These are phyloP conservation scores for Pseudocercospora eumusae DNA, from an alignment of 2,329 filamentous ascomycete species.

Conservation along the genomic window DNA sequence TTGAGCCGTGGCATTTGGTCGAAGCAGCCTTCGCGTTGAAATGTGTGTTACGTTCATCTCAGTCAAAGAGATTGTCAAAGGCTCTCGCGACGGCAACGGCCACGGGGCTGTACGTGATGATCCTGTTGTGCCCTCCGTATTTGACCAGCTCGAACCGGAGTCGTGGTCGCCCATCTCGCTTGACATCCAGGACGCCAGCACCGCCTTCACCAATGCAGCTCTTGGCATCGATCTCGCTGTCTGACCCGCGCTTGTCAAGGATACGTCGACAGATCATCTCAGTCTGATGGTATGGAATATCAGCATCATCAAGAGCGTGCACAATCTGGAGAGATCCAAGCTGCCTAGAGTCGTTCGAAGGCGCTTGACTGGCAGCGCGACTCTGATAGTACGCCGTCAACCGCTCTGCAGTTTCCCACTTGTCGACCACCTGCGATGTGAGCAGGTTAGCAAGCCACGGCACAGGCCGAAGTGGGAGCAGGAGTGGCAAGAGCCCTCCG, in stretches of 20 bases:
- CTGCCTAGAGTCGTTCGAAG: constrained; percentile 42
- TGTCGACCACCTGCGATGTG: constrained; percentile 68
- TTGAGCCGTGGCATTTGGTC: not conserved
- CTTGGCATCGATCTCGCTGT: constrained; percentile 29
- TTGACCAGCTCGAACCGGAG: constrained; percentile 48
- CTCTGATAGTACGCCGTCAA: constrained; percentile 64
- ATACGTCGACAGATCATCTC: constrained; percentile 64
- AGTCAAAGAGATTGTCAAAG: constrained; percentile 51
- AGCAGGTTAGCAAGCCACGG: constrained; percentile 65
- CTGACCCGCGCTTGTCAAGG: constrained; percentile 51
- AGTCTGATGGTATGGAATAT: constrained; percentile 76
- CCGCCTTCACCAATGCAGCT: constrained; percentile 38
- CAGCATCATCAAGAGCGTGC: constrained; percentile 77
- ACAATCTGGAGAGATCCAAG: constrained; percentile 64
- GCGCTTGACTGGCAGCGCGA: constrained; percentile 44
- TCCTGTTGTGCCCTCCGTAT: constrained; percentile 67
- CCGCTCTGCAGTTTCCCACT: constrained; percentile 72
- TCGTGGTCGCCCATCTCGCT: constrained; percentile 31
- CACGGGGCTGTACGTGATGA: constrained; percentile 67
- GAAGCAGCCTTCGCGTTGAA: not conserved
- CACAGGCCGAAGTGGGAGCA: constrained; percentile 71
- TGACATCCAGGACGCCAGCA: constrained; percentile 29
- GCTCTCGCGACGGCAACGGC: constrained; percentile 65
- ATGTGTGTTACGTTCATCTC: not conserved
- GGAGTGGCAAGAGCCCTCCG: constrained; percentile 73